phyloP scores from a whole-genome alignment of 2,329 filamentous ascomycete genomes.

The Pyrenophora teres region DNA sequence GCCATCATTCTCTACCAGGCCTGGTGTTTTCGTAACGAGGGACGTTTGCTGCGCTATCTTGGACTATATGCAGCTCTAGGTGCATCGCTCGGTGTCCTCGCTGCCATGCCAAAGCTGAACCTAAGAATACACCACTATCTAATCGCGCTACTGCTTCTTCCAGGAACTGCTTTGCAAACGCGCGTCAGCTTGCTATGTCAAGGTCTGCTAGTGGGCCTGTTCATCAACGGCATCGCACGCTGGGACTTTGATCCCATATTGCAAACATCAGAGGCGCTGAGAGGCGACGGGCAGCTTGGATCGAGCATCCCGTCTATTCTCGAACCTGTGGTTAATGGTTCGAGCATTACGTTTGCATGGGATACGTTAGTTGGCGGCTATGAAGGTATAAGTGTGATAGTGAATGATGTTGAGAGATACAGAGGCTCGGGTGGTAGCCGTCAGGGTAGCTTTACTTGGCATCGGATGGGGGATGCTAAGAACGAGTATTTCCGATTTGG shows the following conservation, averaged over 20 bases:
- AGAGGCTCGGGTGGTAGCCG: slow-evolving; percentile 66
- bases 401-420: slow-evolving; percentile 85
- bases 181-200: slow-evolving; percentile 86
- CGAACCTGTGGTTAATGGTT: slow-evolving; percentile 46
- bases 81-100: slow-evolving; percentile 76
- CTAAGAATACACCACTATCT: slow-evolving; percentile 93
- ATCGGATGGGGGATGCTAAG: slow-evolving; percentile 47
- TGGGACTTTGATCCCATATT: slow-evolving; percentile 92
- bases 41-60: slow-evolving; percentile 70
- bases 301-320: slow-evolving; percentile 60
- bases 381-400: slow-evolving; percentile 79
- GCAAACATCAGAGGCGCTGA: slow-evolving; percentile 75
- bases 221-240: slow-evolving; percentile 88
- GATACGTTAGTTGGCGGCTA: slow-evolving; percentile 54
- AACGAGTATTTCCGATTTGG: slow-evolving; percentile 45
- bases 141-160: slow-evolving; percentile 82
- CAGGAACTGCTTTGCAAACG: slow-evolving; percentile 87
- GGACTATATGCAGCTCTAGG: slow-evolving; percentile 76
- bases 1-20: slow-evolving; percentile 38
- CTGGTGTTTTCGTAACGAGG: slow-evolving; percentile 42
- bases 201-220: slow-evolving; percentile 84
- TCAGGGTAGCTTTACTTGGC: slow-evolving; percentile 62
- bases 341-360: slow-evolving; percentile 55
- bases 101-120: slow-evolving; percentile 75
- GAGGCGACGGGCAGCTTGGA: slow-evolving; percentile 57